Conservation (phyloP, 371 early-diverging fungal species). For the Amoeboradix gromovi region DNA sequence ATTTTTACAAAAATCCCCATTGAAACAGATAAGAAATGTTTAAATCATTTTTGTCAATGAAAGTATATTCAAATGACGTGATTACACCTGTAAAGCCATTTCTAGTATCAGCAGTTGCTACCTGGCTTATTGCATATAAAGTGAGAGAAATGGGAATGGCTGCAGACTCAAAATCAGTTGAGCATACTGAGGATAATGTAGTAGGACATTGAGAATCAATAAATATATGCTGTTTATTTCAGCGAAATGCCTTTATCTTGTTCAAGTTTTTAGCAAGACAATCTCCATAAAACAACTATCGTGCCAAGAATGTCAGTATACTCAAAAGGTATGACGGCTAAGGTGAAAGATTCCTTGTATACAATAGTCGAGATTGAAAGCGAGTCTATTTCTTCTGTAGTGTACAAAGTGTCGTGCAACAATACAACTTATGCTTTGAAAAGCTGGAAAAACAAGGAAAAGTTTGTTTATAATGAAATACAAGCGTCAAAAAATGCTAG, state of each 20-base stretch:
- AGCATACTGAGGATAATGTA: too few species aligned
- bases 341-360: too few species aligned
- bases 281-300: too few species aligned
- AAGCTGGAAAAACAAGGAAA: background rate
- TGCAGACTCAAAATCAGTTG: background rate
- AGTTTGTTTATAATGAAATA: background rate
- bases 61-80: background rate
- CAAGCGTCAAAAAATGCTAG: background rate
- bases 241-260: too few species aligned
- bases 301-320: too few species aligned
- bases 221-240: too few species aligned
- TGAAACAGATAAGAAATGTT: too few species aligned
- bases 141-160: background rate
- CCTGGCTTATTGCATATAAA: background rate
- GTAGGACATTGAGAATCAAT: too few species aligned
- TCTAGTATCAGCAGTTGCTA: background rate
- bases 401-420: background rate
- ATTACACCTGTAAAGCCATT: background rate
- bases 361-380: too few species aligned
- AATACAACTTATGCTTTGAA: background rate
- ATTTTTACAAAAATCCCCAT: background rate
- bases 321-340: too few species aligned
- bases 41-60: background rate
- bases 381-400: too few species aligned
- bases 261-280: too few species aligned